These are phyloP conservation scores for Gracilaria gracilis DNA, from an alignment of 23 red algal genomes.

Conservation along the genomic window DNA sequence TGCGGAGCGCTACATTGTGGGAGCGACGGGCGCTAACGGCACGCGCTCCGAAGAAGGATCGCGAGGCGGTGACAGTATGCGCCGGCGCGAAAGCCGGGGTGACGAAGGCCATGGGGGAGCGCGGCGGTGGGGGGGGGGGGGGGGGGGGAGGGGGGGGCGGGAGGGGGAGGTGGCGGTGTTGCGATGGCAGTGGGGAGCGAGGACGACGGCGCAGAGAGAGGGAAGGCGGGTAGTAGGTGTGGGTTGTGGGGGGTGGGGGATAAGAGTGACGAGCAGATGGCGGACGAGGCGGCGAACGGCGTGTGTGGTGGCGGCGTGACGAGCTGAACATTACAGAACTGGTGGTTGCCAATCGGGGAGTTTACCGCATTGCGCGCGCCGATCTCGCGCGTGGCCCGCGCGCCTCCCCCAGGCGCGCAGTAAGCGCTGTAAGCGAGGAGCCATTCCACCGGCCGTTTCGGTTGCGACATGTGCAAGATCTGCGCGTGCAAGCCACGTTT, in stretches of 20 bases:
- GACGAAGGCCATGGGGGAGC: slow-evolving; percentile 17
- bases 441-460: neutral
- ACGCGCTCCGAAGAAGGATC: slow-evolving; percentile 38
- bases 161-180: slow-evolving; percentile 2
- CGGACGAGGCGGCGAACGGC: neutral
- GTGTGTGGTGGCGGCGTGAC: neutral
- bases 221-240: slow-evolving; percentile 15
- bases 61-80: neutral
- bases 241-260: slow-evolving; percentile 11
- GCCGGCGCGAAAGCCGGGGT: slow-evolving; percentile 37
- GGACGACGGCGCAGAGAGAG: neutral
- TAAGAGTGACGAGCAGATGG: slow-evolving; percentile 21
- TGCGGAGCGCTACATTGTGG: slow-evolving; percentile 30
- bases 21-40: slow-evolving; percentile 11
- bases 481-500: slow-evolving; percentile 14
- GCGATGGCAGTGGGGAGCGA: neutral
- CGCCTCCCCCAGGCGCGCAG: neutral
- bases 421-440: neutral
- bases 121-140: neutral
- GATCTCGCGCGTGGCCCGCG: neutral
- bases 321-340: slow-evolving; percentile 21
- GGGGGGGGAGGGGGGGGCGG: neutral
- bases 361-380: neutral
- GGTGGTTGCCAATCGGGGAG: neutral
- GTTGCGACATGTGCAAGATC: slow-evolving; percentile 9